Percentiles rank a stretch among this genome's conserved stretches.
Conservation (phyloP, 345 rosid species). For the Jatropha curcas region DNA sequence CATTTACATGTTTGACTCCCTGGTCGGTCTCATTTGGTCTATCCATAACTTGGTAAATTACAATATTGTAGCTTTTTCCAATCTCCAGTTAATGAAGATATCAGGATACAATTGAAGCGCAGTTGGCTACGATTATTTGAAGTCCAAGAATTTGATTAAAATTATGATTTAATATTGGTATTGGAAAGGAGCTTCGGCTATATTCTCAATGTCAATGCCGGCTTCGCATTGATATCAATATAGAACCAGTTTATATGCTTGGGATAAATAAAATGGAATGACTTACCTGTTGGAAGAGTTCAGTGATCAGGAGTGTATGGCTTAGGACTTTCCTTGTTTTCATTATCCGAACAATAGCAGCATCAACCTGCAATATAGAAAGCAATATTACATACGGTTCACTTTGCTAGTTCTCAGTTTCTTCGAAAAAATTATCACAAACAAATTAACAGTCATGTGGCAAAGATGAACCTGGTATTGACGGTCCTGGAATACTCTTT, state of each 20-base stretch:
- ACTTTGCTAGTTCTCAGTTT: conserved; percentile 4
- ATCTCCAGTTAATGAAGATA: neutral
- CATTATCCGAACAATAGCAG: conserved; percentile 98
- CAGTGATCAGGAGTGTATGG: conserved; percentile 98
- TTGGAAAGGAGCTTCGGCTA: neutral
- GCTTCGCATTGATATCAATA: neutral
- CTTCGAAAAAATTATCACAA: neutral
- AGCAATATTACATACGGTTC: conserved; percentile 3
- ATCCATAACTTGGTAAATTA: neutral
- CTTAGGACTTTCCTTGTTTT: conserved; percentile 96
- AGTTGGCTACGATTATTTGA: neutral
- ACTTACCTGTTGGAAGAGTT: conserved; percentile 96
- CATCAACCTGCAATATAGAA: conserved; percentile 66
- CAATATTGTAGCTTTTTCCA: neutral
- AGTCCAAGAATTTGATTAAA: neutral
- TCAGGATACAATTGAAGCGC: neutral
- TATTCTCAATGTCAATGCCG: neutral
- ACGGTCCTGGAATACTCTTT: conserved; percentile 96
- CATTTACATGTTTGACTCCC: neutral
- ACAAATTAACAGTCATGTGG: neutral
- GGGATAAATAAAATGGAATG: neutral
- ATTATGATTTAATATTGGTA: neutral
- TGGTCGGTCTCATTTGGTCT: neutral
- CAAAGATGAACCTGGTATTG: conserved; percentile 80
- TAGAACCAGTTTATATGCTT: neutral